Evolutionary conservation across 1,284 basidiomycete species (phyloP), one percentile per base, ranked within the genome.

Genomic region (Stereum hirsutum): DNA sequence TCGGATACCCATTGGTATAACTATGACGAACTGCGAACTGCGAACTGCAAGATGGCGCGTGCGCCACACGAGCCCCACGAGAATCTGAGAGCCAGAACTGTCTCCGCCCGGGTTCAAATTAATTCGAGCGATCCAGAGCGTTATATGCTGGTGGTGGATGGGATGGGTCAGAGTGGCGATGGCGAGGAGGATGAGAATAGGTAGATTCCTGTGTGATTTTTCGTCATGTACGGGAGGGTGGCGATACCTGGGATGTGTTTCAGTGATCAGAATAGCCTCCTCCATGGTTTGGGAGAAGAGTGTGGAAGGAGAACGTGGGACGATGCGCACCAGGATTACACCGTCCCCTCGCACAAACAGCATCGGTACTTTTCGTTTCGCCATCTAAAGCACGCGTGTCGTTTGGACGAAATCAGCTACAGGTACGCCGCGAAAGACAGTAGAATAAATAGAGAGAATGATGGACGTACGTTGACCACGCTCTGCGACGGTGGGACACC

Each of bases 281-380:
- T 23, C 31, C 2, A 27, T 15, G 5, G n/a, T n/a, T 8, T n/a
- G 17, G 37, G 26, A 27, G 6, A 24, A 5, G 17, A 4, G 11
- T 30, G 31, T n/a, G 15, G n/a, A n/a, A 12, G 20, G 21, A 31
- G 11, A 26, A 8, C 39, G 42, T 21, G 34, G 40, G 30, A 28
- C n/a, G 27, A 14, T 15, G 70, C 85, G 49, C 50, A 92, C 90
- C 60, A 95, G 66, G 51, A 95, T 94, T 12, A 95, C 91, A 47
- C 92, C 89, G 60, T 96, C 93, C 43, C 95, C 95, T 60, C 95
- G 74, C 2, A 99, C 94, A 57, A 98, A 99, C 41, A 99, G 72
- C 95, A 99, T 99, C 47, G 95, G 91, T 73, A 94, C 83, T 63
- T 89, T 94, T 54, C 94, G 74, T 66, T 93, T 94, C 47, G 92